Base-by-base conservation (phyloP, 257 asterid genomes). In the Solanum neorickii region DNA sequence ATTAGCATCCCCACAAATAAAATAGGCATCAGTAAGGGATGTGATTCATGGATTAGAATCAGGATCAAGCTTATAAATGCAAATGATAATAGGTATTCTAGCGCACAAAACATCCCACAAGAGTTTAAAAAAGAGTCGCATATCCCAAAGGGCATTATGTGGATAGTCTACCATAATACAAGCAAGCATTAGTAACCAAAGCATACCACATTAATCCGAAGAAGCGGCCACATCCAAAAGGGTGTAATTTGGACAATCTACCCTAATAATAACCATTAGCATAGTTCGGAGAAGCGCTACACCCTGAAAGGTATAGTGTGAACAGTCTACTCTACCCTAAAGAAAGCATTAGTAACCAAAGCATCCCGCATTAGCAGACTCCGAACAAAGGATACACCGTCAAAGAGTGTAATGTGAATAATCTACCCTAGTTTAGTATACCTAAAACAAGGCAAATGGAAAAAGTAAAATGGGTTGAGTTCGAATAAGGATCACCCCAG, bases 1-100 rank as follows among this genome's bases (percentile, higher is more conserved):
- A 56, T 83, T 83, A 83, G 92, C 93, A 73, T 82, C 86, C 56
- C 98, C 96, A 86, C 88, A 93, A 88, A 91, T 89, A 9, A 97
- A 93, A 92, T 93, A 96, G 87, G 95, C 91, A 85, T 95, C 96
- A 82, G 92, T 87, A 42, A 94, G 91, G 23, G 96, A 56, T 39
- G 98, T 92, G 33, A 95, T n/a, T 95, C 44, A 95, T 46, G 95
- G 87, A 85, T 91, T 84, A 13, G 16, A 35, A 25, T 62, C 66
- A 62, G 47, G 87, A 8, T 89, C 91, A 62, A 88, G 85, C 85
- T 89, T 89, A 84, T 65, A 82, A 86, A 86, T 66, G 27, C 65
- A 56, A 56, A 56, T 3, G 65, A 56, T 20, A 56, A 56, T 56
- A 56, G 11, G 25, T 56, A 56, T 2, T 7, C 25, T 18, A 0